Base-by-base conservation (phyloP, 192 early-diverging fungal species). In the Mortierella hygrophila region DNA sequence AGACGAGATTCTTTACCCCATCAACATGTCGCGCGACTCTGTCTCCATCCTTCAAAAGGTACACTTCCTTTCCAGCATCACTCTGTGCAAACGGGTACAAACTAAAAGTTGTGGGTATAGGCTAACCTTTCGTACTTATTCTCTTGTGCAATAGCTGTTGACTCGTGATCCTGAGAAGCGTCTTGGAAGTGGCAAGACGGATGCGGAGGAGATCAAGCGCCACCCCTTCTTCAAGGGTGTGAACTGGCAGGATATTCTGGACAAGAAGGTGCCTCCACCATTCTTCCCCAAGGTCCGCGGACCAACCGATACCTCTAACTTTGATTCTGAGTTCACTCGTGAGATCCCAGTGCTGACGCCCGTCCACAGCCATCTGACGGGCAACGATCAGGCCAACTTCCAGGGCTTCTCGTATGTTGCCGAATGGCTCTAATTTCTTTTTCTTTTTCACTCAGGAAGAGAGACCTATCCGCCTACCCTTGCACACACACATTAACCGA, bases 281-380 rank as follows among this genome's bases (percentile, higher is more conserved):
- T 99, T 95, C 88, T 94, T 93, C 40, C 98, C 98, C 29, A 94
- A 93, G 55, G 94, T 99, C 72, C 95, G 96, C 78, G 88, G 91
- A 40, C 93, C 95, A 55, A 93, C 95, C 21, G 98, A 99, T 82
- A 95, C 96, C 18, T 98, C 97, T 49, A 99, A 99, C 94, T 99
- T 99, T 95, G 98, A 99, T 82, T 93, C 94, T 26, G 98, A 99
- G 91, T 99, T 99, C 81, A 99, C 98, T n/a, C 91, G 92, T 52
- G 98, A 99, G 91, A 89, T 92, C 71, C 98, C 98, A 3, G 96
- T 97, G 1, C 83, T 99, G 72, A 99, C 98, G 23, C 98, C 98
- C 0, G 95, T 96, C 65, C 94, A 97, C 73, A 95, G 94, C 60
- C 93, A 96, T 40, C 89, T 99, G 60, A 94, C 93, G 6, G 88